These are phyloP conservation scores for Penicillium sp. DNA, from an alignment of 2,329 filamentous ascomycete genomes.

Conservation along the genomic window DNA sequence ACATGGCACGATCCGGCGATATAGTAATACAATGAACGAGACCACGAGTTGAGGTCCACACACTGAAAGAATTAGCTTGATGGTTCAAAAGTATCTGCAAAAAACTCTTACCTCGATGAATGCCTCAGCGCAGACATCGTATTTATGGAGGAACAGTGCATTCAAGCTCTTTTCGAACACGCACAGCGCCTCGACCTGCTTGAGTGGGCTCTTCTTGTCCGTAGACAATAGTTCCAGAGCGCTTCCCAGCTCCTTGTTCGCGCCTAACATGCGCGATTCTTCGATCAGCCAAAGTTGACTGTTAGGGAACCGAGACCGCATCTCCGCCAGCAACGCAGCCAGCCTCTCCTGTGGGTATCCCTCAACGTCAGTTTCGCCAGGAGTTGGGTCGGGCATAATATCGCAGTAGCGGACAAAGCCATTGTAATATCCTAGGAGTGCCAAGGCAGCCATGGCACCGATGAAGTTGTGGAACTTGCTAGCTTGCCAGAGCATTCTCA, in stretches of 20 bases:
- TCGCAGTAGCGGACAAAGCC: slow-evolving; percentile 82
- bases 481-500: slow-evolving; percentile 86
- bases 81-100: not conserved
- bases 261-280: slow-evolving; percentile 74
- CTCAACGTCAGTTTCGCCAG: slow-evolving; percentile 56
- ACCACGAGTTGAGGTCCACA: slow-evolving; percentile 85
- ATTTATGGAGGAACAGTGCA: slow-evolving; percentile 76
- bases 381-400: slow-evolving; percentile 64
- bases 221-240: slow-evolving; percentile 66
- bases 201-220: slow-evolving; percentile 68
- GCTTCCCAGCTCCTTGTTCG: slow-evolving; percentile 63
- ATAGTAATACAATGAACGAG: slow-evolving; percentile 84
- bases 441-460: slow-evolving; percentile 81
- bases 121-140: slow-evolving; percentile 67
- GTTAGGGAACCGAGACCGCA: slow-evolving; percentile 76
- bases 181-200: slow-evolving; percentile 81
- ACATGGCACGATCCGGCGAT: slow-evolving; percentile 77
- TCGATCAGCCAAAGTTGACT: slow-evolving; percentile 85
- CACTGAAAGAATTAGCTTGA: slow-evolving; percentile 48
- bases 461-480: slow-evolving; percentile 85
- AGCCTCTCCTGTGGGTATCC: slow-evolving; percentile 73
- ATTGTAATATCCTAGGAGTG: slow-evolving; percentile 84
- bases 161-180: slow-evolving; percentile 81
- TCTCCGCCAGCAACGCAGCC: slow-evolving; percentile 64
- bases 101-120: slow-evolving; percentile 60